Base-by-base conservation (phyloP, 257 asterid species). In the Solanum dulcamara region DNA sequence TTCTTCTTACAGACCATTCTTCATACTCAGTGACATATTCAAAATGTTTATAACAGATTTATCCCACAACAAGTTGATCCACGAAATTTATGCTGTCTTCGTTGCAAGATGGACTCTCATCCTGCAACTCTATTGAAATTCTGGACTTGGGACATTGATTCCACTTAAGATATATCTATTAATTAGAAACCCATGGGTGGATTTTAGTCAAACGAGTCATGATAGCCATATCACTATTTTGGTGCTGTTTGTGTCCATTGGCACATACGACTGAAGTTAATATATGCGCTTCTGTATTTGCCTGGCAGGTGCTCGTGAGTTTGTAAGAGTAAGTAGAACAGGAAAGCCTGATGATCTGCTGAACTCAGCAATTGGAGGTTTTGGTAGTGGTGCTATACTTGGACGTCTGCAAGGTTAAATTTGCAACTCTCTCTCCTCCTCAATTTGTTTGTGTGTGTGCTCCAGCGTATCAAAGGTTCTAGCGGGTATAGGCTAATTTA, bases 351-450 rank as follows among this genome's bases (percentile, higher is more conserved):
- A 96, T 84, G 98, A 96, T 91, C 88, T 95, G 86, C 81, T 94
- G 32, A 96, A 96, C 90, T 96, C 98, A 14, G 88, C 70, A n/a
- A 85, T 96, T 84, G 99, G 97, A 89, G 99, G 99, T 85, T 89
- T 94, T 84, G 93, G 93, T 81, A 91, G 97, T 20, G 99, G 99
- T 55, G 98, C 99, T 57, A 70, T 95, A 85, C 98, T 95, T 14
- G 99, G 99, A 67, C 98, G 97, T 81, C 95, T 96, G 87, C 99
- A 96, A 95, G 99, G 99, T 89, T 32, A 46, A 72, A 28, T 77
- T 77, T 46, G 82, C 37, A 22, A 44, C 28, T 40, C 40, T 77
- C 71, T 60, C 33, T 32, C 18, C 42, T 30, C 33, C 66, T 48
- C 57, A 42, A 3, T 42, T 7, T 13, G 57, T 72, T 38, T 24